Percentiles rank a stretch among this genome's conserved stretches.
phyloP scores from a whole-genome alignment of 2,329 filamentous ascomycete species.

The Fusarium fracticaudum region DNA sequence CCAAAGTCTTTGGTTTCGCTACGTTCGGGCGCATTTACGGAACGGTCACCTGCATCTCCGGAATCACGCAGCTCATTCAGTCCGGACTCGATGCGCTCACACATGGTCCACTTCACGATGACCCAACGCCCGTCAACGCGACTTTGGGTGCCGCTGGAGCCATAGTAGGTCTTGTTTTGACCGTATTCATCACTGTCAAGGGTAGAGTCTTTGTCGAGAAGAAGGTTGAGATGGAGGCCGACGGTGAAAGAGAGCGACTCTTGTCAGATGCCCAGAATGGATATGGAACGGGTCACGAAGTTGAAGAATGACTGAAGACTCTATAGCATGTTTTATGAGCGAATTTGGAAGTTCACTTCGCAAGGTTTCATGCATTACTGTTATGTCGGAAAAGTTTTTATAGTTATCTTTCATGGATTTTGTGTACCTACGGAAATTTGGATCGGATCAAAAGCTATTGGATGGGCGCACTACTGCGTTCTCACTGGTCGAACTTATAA shows the following conservation, averaged over 20 bases:
- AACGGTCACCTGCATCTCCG: constrained; percentile 76
- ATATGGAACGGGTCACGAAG: constrained; percentile 10
- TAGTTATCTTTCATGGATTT: no score
- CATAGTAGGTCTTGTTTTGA: constrained; percentile 1
- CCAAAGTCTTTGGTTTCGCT: constrained; percentile 84
- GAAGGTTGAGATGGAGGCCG: constrained; percentile 22
- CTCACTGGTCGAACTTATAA: background rate
- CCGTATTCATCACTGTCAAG: constrained; percentile 7
- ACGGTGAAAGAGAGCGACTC: constrained; percentile 23
- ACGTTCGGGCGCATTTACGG: constrained; percentile 85
- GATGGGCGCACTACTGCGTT: no score
- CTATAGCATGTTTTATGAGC: no score
- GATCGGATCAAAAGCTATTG: background rate
- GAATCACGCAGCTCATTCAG: constrained; percentile 76
- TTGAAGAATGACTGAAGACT: background rate
- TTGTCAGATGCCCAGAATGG: constrained; percentile 7
- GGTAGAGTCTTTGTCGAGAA: constrained; percentile 25
- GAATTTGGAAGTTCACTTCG: fast-evolving
- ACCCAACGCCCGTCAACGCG: constrained; percentile 18
- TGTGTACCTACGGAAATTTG: no score
- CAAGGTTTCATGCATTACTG: no score
- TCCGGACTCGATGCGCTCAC: constrained; percentile 75
- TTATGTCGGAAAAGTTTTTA: no score
- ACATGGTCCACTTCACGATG: constrained; percentile 41
- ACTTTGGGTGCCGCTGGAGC: constrained; percentile 6